A percentile compares a stretch with the other conserved stretches of the same genome.
These are phyloP conservation scores for Phaeoacremonium minimum DNA, from an alignment of 2,329 filamentous ascomycete genomes.

Conservation along the genomic window DNA sequence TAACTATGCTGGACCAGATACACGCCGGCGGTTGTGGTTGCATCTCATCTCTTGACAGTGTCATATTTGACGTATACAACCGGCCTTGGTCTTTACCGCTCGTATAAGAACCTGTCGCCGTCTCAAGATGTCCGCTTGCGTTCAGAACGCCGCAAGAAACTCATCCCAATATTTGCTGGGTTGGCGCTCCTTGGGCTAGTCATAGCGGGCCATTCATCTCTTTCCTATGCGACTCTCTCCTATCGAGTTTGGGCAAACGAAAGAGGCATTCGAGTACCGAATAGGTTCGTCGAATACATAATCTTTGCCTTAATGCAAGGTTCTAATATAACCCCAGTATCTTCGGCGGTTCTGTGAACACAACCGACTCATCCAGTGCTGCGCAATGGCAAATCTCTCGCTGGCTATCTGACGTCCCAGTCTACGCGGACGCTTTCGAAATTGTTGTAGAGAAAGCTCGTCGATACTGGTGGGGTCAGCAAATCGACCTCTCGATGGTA, in stretches of 20 bases:
- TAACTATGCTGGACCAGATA: constrained; percentile 18
- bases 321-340: constrained; percentile 1
- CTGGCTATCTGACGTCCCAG: constrained; percentile 50
- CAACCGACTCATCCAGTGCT: background rate
- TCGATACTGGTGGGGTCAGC: constrained; percentile 59
- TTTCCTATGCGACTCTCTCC: constrained; percentile 25
- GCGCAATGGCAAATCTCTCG: constrained; percentile 18
- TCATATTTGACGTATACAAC: constrained; percentile 26
- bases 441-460: constrained; percentile 49
- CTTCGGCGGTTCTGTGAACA: constrained; percentile 1
- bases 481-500: constrained; percentile 49
- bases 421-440: constrained; percentile 48
- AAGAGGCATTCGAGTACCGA: constrained; percentile 22
- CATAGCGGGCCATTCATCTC: constrained; percentile 21
- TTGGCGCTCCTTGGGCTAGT: constrained; percentile 22
- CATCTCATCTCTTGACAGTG: constrained; percentile 19
- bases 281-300: constrained; percentile 14
- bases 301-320: background rate
- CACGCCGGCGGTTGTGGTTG: constrained; percentile 21
- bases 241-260: constrained; percentile 33
- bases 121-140: constrained; percentile 30
- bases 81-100: constrained; percentile 25
- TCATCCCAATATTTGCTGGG: constrained; percentile 25
- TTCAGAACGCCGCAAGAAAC: constrained; percentile 22
- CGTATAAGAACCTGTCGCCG: constrained; percentile 26